phyloP scores from a whole-genome alignment of 208 protist species.

The Leishmania gerbilli region DNA sequence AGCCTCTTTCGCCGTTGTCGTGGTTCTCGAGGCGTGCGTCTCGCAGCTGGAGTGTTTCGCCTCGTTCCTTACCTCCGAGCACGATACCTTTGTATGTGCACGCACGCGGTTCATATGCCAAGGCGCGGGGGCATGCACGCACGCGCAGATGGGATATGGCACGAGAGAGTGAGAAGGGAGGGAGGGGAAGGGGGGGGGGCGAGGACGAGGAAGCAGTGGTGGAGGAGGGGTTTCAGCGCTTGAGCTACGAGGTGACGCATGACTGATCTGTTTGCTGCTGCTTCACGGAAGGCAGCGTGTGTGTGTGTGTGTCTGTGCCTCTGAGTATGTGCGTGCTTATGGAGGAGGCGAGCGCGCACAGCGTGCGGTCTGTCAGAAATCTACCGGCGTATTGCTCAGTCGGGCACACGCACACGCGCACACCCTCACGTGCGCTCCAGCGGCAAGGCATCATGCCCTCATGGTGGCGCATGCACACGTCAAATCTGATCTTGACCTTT shows the following conservation, averaged over 20 bases:
- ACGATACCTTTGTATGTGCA: not conserved
- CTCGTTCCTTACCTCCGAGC: not conserved
- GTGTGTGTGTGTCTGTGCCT: not conserved
- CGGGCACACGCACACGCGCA: not conserved
- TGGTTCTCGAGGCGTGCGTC: not conserved
- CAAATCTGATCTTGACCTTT: not conserved
- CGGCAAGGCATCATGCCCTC: too few species aligned
- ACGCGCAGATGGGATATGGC: not conserved
- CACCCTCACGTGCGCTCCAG: too few species aligned
- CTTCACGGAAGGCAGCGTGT: not conserved
- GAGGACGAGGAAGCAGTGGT: not conserved
- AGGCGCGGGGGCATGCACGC: not conserved
- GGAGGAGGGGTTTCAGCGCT: not conserved
- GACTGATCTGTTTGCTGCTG: not conserved
- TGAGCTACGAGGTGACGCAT: not conserved
- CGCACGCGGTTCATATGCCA: not conserved
- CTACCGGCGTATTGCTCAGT: not conserved
- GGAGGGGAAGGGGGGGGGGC: not conserved
- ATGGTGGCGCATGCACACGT: not conserved
- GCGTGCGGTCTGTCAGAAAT: not conserved
- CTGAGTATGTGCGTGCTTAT: not conserved
- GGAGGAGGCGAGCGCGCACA: not conserved
- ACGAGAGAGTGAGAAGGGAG: not conserved
- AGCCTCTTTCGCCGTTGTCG: not conserved
- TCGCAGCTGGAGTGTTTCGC: not conserved